These are phyloP conservation scores for Musa acuminata DNA, from an alignment of 176 grass and related monocot species.

Conservation along the genomic window DNA sequence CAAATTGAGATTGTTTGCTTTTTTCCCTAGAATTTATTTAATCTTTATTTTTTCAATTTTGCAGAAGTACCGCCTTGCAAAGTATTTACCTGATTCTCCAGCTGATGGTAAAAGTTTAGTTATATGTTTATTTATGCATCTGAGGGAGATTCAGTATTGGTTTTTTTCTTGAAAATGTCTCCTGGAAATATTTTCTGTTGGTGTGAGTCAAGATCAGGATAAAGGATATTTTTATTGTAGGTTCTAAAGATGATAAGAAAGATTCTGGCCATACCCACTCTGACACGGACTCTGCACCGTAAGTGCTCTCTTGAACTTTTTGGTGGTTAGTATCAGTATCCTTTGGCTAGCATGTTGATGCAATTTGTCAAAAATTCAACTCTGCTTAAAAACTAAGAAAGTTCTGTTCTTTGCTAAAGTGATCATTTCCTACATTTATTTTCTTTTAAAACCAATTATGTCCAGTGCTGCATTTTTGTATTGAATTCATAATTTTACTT, in stretches of 20 bases:
- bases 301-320: conserved; percentile 24
- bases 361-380: neutral
- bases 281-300: conserved; percentile 66
- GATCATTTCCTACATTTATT: neutral
- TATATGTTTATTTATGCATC: conserved; percentile 12
- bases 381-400: neutral
- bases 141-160: neutral
- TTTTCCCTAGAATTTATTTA: neutral
- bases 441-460: neutral
- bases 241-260: conserved; percentile 83
- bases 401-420: neutral
- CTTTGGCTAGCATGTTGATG: neutral
- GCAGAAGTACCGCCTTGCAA: conserved; percentile 94
- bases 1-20: conserved; percentile 11
- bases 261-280: conserved; percentile 68
- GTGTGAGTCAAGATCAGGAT: neutral
- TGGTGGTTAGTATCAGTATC: neutral
- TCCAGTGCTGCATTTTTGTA: neutral
- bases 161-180: neutral
- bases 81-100: conserved; percentile 88
- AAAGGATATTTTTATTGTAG: conserved; percentile 29
- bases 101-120: conserved; percentile 61
- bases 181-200: neutral
- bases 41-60: conserved; percentile 11
- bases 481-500: neutral